These are phyloP conservation scores for Nicotiana otophora DNA, from an alignment of 257 asterid species.

Conservation along the genomic window DNA sequence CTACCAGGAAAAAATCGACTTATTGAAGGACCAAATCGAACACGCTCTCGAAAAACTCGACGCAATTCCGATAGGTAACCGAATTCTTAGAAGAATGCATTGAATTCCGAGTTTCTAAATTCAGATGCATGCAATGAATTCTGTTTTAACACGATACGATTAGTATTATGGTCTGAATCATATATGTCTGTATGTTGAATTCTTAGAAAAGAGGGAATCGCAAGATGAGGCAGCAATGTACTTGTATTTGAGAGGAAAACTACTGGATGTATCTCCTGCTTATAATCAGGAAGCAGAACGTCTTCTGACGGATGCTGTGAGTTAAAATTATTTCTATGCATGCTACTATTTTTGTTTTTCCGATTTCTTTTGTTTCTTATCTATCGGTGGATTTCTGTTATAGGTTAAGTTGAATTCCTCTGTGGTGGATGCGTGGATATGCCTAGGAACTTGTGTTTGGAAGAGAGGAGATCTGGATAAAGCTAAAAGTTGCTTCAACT, in stretches of 20 bases:
- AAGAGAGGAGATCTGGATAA: slow-evolving; percentile 73
- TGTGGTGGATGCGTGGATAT: slow-evolving; percentile 75
- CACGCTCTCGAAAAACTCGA: slow-evolving; percentile 51
- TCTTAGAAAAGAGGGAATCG: slow-evolving; percentile 54
- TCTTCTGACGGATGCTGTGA: slow-evolving; percentile 87
- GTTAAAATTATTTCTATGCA: slow-evolving; percentile 9
- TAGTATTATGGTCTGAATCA: too few relatives aligned
- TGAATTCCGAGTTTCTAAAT: too few relatives aligned
- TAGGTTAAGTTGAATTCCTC: slow-evolving; percentile 88
- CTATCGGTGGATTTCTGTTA: background rate
- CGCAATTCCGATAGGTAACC: slow-evolving; percentile 53
- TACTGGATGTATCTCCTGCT: slow-evolving; percentile 66
- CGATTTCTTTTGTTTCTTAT: background rate
- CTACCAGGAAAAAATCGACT: slow-evolving; percentile 46
- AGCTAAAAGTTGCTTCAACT: slow-evolving; percentile 70
- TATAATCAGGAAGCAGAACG: slow-evolving; percentile 85
- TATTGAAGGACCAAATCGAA: slow-evolving; percentile 29
- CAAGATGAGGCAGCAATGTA: slow-evolving; percentile 56
- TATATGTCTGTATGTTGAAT: too few relatives aligned
- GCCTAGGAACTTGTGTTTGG: slow-evolving; percentile 93
- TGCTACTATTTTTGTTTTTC: too few relatives aligned
- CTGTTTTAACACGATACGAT: too few relatives aligned
- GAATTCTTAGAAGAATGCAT: too few relatives aligned
- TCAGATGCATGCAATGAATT: too few relatives aligned
- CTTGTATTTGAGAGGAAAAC: slow-evolving; percentile 74